Evolutionary conservation across 345 rosid species (phyloP), one percentile per base, ranked within the genome.

Genomic region (Murraya koenigii): DNA sequence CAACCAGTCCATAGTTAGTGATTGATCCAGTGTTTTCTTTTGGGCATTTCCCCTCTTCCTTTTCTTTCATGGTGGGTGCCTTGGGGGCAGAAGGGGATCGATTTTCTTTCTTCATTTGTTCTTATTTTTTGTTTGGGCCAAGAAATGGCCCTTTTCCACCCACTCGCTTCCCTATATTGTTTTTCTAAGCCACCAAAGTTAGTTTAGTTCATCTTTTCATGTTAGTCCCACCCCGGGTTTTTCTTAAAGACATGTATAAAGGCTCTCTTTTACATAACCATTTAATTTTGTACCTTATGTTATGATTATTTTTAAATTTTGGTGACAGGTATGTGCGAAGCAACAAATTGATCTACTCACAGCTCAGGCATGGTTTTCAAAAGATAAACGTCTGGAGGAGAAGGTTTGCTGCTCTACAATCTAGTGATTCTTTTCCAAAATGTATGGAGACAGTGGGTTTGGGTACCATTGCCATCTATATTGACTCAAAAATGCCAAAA

Each of bases 291-390:
- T 36, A 26, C 19, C 33, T 44, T 30, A 13, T 44, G n/a, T 41
- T 26, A 25, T 14, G 8, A 47, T 47, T 47, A 23, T 26, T 74
- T 71, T 41, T 65, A 13, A 23, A 35, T 68, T 60, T 63, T 58
- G 61, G 33, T 36, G 9, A 70, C 82, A 96, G 99, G 73, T 91
- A 30, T 83, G 77, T 79, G 97, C 95, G 49, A 92, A 88, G 85
- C 90, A 89, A 72, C 90, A 87, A 79, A 91, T 94, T 44, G 95
- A 92, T 72, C 65, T 90, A 75, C 93, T 91, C 68, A 92, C 97
- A 77, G 93, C 97, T 70, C 89, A 89, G 82, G 93, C 97, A 76
- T 96, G 99, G 98, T 83, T 88, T 78, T 87, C 92, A 14, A 92
- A 90, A 80, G 86, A 88, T 80, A 88, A 86, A 78, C 86, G 76